Evolutionary conservation across 495 filamentous ascomycete genomes (phyloP).

Genomic region (Aspergillus heteromorphus): DNA sequence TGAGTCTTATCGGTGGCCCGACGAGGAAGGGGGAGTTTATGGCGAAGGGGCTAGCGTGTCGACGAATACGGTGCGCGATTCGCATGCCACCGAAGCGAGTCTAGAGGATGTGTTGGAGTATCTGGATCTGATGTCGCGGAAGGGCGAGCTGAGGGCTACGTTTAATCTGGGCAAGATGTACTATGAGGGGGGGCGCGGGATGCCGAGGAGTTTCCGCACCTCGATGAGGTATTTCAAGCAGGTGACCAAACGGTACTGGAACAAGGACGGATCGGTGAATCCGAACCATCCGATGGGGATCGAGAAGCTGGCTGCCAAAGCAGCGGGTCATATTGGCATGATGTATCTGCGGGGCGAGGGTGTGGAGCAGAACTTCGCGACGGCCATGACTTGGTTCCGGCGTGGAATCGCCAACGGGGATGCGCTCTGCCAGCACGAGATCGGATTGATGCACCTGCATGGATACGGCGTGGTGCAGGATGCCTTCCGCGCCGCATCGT

Average conservation of each 20-base stretch:
- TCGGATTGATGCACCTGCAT: constrained; percentile 82
- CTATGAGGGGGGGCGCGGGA: constrained; percentile 77
- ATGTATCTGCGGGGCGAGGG: constrained; percentile 95
- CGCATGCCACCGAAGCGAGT: constrained; percentile 69
- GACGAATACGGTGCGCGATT: constrained; percentile 70
- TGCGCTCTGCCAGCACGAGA: constrained; percentile 74
- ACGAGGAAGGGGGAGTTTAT: constrained; percentile 89
- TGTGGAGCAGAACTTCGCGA: constrained; percentile 68
- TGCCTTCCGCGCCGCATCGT: constrained; percentile 65
- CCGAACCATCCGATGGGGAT: constrained; percentile 48
- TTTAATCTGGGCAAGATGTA: constrained; percentile 83
- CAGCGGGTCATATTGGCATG: constrained; percentile 83
- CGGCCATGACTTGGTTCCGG: constrained; percentile 80
- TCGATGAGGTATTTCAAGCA: constrained; percentile 79
- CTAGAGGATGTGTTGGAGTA: constrained; percentile 95
- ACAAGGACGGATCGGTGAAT: constrained; percentile 60
- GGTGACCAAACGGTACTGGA: constrained; percentile 85
- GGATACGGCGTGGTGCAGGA: constrained; percentile 77
- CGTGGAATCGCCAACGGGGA: constrained; percentile 77
- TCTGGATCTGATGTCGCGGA: constrained; percentile 86
- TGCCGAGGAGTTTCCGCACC: constrained; percentile 65
- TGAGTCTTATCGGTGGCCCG: constrained; percentile 71
- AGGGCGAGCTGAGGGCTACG: constrained; percentile 87
- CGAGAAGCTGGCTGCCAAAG: constrained; percentile 81
- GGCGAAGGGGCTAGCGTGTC: constrained; percentile 90